Base-by-base conservation (phyloP, 805 yeast species). In the Yamadazyma philogaea region DNA sequence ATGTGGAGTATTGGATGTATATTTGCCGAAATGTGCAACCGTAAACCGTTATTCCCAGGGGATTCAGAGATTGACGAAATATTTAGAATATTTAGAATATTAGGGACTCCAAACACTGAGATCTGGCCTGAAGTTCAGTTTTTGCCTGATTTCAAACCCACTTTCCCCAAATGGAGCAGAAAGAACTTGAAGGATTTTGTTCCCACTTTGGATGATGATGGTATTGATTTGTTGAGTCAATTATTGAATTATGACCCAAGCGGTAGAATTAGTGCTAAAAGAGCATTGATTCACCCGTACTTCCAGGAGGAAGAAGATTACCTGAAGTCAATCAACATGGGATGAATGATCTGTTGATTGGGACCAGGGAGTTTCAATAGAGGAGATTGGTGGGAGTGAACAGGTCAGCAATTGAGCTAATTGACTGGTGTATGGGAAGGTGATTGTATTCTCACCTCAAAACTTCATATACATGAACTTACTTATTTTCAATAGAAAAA, bases 1-100 rank as follows among this genome's bases (percentile, higher is more conserved):
- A 89, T 93, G 85, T 93, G 99, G 99, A 87, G 96, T 8, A 86
- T 91, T 47, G 99, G 99, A 12, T 90, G 97, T 60, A 93, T 93
- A 37, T 86, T 93, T 63, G 99, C 97, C 6, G 99, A 93, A 62
- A 90, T 93, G 98, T 88, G 90, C 44, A 87, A 89, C 55, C 81
- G 99, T 43, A 87, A 87, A 61, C 97, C 99, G 7, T 64, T 93
- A 40, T 91, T 93, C 68, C 96, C 98, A 0, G 99, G 99, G 5
- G 96, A 93, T 61, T 88, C 96, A 8, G 99, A 93, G 62, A 95
- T 93, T 58, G 99, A 93, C 62, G 96, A 93, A 68, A 86, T 93
- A 51, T 90, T 90, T 72, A 78, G 93, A 63, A 93, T 93, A 45
- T 93, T 93, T 68, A 78, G 96, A 50, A 74, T 87, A 41, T 75